Evolutionary conservation across 805 yeast genomes (phyloP).

Genomic region (Isabelozyma rhagii): DNA sequence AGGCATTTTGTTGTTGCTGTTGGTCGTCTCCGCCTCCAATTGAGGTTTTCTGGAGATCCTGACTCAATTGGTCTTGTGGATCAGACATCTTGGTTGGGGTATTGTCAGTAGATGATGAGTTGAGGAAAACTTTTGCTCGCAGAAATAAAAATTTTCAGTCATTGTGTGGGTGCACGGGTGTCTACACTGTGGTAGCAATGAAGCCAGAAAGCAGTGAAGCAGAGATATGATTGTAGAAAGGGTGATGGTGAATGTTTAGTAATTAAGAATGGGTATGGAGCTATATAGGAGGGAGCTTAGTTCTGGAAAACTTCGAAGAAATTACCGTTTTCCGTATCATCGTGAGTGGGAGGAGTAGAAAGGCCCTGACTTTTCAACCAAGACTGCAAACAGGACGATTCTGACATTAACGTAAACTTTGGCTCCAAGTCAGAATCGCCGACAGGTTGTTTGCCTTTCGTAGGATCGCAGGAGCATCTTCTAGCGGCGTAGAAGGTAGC

Average conservation of each 20-base stretch:
- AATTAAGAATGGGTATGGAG: too few relatives aligned
- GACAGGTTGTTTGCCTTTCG: neutral
- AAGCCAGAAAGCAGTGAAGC: too few relatives aligned
- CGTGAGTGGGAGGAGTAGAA: neutral
- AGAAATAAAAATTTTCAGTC: neutral
- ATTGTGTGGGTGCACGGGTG: neutral
- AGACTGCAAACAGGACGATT: neutral
- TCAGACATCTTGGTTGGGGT: conserved; percentile 19
- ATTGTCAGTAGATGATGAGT: neutral
- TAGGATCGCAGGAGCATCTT: conserved; percentile 9
- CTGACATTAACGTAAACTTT: neutral
- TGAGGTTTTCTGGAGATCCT: conserved; percentile 42
- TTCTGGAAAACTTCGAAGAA: too few relatives aligned
- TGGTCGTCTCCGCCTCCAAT: conserved; percentile 21
- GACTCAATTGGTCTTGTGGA: conserved; percentile 37
- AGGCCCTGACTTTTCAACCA: neutral
- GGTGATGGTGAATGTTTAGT: too few relatives aligned
- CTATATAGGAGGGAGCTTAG: too few relatives aligned
- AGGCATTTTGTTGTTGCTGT: conserved; percentile 17
- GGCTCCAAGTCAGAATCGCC: neutral
- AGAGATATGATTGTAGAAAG: conserved; percentile 2
- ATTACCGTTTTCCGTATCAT: neutral
- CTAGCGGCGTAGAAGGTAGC: conserved; percentile 3
- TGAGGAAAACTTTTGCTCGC: neutral
- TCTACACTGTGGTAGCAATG: neutral